phyloP scores from a whole-genome alignment of 1,284 basidiomycete genomes.

The Malassezia caprae region DNA sequence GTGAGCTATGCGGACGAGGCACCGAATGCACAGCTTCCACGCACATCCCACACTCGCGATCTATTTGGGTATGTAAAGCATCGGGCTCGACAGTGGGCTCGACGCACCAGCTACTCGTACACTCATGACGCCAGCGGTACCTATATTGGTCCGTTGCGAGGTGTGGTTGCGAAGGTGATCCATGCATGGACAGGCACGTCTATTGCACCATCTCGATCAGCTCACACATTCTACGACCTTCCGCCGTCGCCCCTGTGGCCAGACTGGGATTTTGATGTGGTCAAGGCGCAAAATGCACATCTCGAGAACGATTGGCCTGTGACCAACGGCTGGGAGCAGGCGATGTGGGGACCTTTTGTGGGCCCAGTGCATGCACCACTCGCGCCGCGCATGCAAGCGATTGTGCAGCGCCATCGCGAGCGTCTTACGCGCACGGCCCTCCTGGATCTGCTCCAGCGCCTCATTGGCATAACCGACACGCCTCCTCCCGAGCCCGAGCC shows the following conservation, averaged over 20 bases:
- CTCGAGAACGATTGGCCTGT: background rate
- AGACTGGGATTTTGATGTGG: constrained; percentile 15
- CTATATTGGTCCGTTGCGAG: constrained; percentile 3
- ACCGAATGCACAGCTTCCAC: background rate
- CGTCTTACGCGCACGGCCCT: background rate
- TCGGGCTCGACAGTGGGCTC: background rate
- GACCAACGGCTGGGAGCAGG: constrained; percentile 18
- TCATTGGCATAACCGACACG: background rate
- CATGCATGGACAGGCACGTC: background rate
- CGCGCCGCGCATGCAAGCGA: background rate
- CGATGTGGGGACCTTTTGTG: constrained; percentile 18
- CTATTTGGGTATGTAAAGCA: background rate
- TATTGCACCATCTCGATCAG: background rate
- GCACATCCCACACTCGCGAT: background rate
- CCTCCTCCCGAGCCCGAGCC: background rate
- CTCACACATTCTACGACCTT: constrained; percentile 11
- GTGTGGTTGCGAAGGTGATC: background rate
- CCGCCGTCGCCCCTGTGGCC: constrained; percentile 10
- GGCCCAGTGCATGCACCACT: background rate
- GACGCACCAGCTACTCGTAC: background rate
- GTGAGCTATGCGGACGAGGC: background rate
- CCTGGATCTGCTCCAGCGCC: background rate
- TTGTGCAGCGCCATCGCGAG: background rate
- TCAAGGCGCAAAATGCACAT: constrained; percentile 8
- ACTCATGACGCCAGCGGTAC: background rate